A percentile compares a stretch with the other conserved stretches of the same genome.
phyloP scores from a whole-genome alignment of 257 asterid species.

The Orobanche coerulescens region DNA sequence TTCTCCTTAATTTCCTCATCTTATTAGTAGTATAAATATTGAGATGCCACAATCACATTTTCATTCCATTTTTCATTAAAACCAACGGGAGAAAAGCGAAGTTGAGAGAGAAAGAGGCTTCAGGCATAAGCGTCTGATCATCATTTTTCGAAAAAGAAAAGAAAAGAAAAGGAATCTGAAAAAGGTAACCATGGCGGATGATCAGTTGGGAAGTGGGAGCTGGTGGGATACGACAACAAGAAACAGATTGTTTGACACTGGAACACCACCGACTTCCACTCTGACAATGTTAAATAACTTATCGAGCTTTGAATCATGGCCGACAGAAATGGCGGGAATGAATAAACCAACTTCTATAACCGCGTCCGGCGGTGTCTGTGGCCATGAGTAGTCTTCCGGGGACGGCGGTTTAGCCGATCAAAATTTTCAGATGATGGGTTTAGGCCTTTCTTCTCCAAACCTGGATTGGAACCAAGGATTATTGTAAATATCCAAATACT shows the following conservation, averaged over 20 bases:
- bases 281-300: conserved; percentile 38
- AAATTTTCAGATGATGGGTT: conserved; percentile 55
- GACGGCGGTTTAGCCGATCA: conserved; percentile 28
- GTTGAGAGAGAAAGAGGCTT: too few species aligned
- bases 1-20: too few species aligned
- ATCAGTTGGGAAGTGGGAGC: too few species aligned
- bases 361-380: neutral
- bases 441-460: conserved; percentile 57
- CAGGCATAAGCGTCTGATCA: too few species aligned
- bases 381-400: conserved; percentile 17
- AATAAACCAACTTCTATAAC: too few species aligned
- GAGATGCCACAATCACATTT: too few species aligned
- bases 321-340: conserved; percentile 44
- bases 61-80: too few species aligned
- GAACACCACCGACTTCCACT: conserved; percentile 31
- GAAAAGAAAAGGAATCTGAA: too few species aligned
- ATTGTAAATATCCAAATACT: conserved; percentile 35
- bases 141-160: too few species aligned
- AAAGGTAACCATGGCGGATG: too few species aligned
- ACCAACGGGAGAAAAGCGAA: neutral
- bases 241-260: conserved; percentile 36
- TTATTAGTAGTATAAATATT: too few species aligned
- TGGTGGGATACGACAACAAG: conserved; percentile 76
- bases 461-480: conserved; percentile 63
- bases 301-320: conserved; percentile 58